Base-by-base conservation (phyloP, 352 stramenopile species). In the Aphanomyces astaci region DNA sequence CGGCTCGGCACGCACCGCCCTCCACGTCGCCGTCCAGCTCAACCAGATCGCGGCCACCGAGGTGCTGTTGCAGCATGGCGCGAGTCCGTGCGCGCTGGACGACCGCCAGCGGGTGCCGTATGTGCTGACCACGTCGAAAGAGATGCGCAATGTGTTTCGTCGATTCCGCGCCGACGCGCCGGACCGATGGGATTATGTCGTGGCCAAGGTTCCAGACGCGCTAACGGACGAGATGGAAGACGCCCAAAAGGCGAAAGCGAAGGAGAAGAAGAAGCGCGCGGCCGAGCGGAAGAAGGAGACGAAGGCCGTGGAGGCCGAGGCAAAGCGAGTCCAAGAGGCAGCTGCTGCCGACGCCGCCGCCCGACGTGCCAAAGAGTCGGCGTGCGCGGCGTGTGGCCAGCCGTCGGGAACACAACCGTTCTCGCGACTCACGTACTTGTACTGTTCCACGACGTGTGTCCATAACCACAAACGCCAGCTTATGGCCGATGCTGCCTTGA, bases 371-470 rank as follows among this genome's bases (percentile, higher is more conserved):
- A 78, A 70, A 86, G 92, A 84, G 17, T 78, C 84, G 73, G 79
- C 78, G 60, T 96, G 73, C 74, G 80, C 84, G 78, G 86, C 79
- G 49, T 96, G 77, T 75, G 89, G 78, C 69, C 90, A 88, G 75
- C 89, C 80, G 63, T 82, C 84, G 3, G 86, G 88, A 57, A 92
- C 89, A 52, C 80, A 92, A 63, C 94, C 95, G 63, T 96, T 98
- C 64, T 80, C 82, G 59, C 88, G 92, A 28, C 75, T 98, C 22
- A 88, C 97, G 40, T 98, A 88, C 74, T 90, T 89, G 46, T 98
- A 98, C 73, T 98, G 94, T 72, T 97, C 85, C 48, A 96, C 86
- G 1, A 86, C 97, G 22, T 98, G 94, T 73, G 92, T 98, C 32
- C 90, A 90, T 59, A 83, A 79, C 51, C 94, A 98, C 76, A 90